A percentile compares a stretch with the other conserved stretches of the same genome.
phyloP scores from a whole-genome alignment of 805 yeast genomes.

The Saturnispora halmiae region DNA sequence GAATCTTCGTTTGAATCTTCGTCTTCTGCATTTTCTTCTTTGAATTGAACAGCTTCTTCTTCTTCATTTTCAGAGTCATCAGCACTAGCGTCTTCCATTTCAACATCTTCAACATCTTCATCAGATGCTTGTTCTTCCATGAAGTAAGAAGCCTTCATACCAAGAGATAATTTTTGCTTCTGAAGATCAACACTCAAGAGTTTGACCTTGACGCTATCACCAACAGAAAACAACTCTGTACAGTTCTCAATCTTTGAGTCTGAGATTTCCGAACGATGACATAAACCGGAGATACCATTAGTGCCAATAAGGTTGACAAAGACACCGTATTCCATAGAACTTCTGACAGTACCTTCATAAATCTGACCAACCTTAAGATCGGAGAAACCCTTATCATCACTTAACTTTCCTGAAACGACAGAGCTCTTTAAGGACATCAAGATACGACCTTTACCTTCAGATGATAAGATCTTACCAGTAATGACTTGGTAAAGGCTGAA shows the following conservation, averaged over 20 bases:
- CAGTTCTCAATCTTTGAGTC: slow-evolving; percentile 54
- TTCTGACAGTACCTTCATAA: slow-evolving; percentile 68
- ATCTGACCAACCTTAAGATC: slow-evolving; percentile 64
- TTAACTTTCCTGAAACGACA: slow-evolving; percentile 63
- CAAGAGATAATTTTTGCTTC: slow-evolving; percentile 73
- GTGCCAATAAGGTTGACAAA: slow-evolving; percentile 76
- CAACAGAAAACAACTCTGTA: slow-evolving; percentile 64
- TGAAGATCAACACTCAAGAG: slow-evolving; percentile 51
- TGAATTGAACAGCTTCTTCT: slow-evolving; percentile 12
- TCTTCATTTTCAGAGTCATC: slow-evolving; percentile 23
- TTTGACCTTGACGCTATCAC: slow-evolving; percentile 85
- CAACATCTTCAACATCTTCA: slow-evolving; percentile 20
- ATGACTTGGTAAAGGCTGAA: slow-evolving; percentile 66
- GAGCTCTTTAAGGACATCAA: slow-evolving; percentile 74
- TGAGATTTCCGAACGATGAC: slow-evolving; percentile 79
- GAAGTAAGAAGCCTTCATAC: slow-evolving; percentile 93
- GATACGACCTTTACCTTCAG: slow-evolving; percentile 54
- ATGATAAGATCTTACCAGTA: slow-evolving; percentile 58
- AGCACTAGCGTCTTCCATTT: slow-evolving; percentile 24
- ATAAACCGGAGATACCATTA: slow-evolving; percentile 68
- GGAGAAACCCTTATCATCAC: slow-evolving; percentile 48
- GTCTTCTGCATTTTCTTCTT: slow-evolving; percentile 20
- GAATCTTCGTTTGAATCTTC: slow-evolving; percentile 18
- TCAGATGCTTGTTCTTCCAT: slow-evolving; percentile 14
- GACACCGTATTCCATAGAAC: slow-evolving; percentile 82